Conservation (phyloP, 2,329 filamentous ascomycete species). For the Aspergillus fischeri region DNA sequence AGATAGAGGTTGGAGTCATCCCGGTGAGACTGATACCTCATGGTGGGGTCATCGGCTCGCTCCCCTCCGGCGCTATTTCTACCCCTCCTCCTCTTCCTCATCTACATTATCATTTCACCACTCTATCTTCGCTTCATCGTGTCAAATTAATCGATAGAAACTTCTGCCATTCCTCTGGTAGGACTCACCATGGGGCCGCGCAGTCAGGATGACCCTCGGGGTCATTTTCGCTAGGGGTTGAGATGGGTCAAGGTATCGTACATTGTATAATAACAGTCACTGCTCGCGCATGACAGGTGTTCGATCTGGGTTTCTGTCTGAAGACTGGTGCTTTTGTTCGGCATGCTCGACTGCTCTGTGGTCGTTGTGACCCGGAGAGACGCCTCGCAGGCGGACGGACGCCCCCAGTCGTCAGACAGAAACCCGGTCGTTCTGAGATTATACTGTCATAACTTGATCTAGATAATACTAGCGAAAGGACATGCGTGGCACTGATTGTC, state of each 20-base stretch:
- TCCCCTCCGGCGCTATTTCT: slow-evolving; percentile 14
- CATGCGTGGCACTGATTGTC: slow-evolving; percentile 64
- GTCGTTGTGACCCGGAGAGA: slow-evolving; percentile 1
- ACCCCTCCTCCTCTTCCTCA: slow-evolving; percentile 12
- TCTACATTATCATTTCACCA: too few species aligned
- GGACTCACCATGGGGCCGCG: slow-evolving; percentile 28
- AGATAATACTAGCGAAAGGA: slow-evolving; percentile 86
- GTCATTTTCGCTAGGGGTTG: slow-evolving; percentile 27
- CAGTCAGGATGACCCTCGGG: slow-evolving; percentile 15
- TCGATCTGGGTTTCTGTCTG: slow-evolving; percentile 20
- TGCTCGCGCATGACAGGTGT: slow-evolving; percentile 44
- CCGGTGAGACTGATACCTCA: too few species aligned
- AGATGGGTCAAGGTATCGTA: slow-evolving; percentile 43
- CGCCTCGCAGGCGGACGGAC: background rate
- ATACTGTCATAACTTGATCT: slow-evolving; percentile 82
- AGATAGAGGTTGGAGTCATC: too few species aligned
- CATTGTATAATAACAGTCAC: slow-evolving; percentile 35
- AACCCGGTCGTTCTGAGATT: slow-evolving; percentile 59
- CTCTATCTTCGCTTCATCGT: background rate
- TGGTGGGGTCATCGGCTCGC: slow-evolving; percentile 1
- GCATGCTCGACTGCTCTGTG: slow-evolving; percentile 1
- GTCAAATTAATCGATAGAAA: background rate
- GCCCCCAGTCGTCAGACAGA: slow-evolving; percentile 26
- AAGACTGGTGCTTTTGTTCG: background rate
- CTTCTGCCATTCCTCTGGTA: slow-evolving; percentile 23